Base-by-base conservation (phyloP, 345 rosid genomes). In the Syzygium jambos region DNA sequence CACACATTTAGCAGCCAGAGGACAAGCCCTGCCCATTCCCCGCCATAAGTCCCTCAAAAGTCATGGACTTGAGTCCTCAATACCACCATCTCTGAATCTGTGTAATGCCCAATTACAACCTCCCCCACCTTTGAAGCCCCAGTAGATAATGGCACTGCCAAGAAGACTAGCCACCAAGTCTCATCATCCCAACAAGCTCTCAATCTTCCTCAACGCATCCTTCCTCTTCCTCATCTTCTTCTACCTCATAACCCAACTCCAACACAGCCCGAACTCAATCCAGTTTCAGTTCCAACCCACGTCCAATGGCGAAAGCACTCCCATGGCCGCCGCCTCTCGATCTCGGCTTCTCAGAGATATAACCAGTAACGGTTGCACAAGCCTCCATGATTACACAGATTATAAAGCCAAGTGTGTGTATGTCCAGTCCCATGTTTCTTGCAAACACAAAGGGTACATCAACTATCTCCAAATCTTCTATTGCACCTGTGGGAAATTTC, bases 391-490 rank as follows among this genome's bases (percentile, higher is more conserved):
- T 52, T 88, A 78, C 84, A 43, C 86, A 46, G 97, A 94, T 89
- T 89, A 91, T 88, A 84, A 87, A 57, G 87, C 94, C 52, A 95
- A 91, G 91, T 97, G 99, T 85, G n/a, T 73, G 68, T 97, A 96
- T 87, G 89, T 96, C 68, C 90, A 85, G 89, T 88, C 96, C 8
- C 91, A 94, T 43, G 86, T 84, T 3, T 94, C 89, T 4, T 97
- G 99, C 93, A 89, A 88, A 5, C 91, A 92, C 17, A 96, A 95
- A 90, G 99, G 99, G 57, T 95, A 95, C 88, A 91, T 97, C 57
- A 93, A 95, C 94, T 97, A 95, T 88, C 98, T 96, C 78, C 89
- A 93, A 51, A 92, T 97, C 49, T 95, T 93, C 90, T 96, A 95
- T 38, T 97, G 99, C 87, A 93, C 91, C 85, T 95, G 91, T 85